phyloP scores from a whole-genome alignment of 345 rosid genomes.

The Salix suchowensis region DNA sequence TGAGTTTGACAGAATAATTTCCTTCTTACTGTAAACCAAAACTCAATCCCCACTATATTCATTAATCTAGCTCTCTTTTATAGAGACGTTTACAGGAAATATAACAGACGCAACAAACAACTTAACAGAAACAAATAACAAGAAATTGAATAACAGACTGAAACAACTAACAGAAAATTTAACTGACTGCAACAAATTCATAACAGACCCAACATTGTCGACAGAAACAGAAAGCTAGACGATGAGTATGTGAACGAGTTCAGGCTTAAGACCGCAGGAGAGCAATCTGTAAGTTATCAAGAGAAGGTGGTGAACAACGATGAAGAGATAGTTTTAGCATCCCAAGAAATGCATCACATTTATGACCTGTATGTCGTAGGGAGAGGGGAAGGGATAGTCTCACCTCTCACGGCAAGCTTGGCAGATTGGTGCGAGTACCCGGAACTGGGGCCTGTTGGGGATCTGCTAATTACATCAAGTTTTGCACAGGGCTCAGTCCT shows the following conservation, averaged over 20 bases:
- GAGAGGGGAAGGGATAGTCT: slow-evolving; percentile 33
- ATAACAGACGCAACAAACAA: too few species aligned
- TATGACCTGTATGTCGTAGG: slow-evolving; percentile 52
- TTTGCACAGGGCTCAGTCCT: slow-evolving; percentile 55
- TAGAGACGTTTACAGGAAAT: too few species aligned
- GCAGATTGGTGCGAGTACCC: slow-evolving; percentile 45
- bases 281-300: slow-evolving; percentile 20
- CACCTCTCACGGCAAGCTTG: slow-evolving; percentile 35
- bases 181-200: too few species aligned
- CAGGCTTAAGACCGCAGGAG: slow-evolving; percentile 32
- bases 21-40: too few species aligned
- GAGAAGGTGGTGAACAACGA: slow-evolving; percentile 43
- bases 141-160: too few species aligned
- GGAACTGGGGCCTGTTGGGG: slow-evolving; percentile 59
- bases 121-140: too few species aligned
- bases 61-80: too few species aligned
- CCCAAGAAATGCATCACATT: slow-evolving; percentile 30
- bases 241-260: slow-evolving; percentile 43
- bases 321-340: slow-evolving; percentile 28
- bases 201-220: neutral
- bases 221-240: slow-evolving; percentile 26
- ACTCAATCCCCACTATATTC: too few species aligned
- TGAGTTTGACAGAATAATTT: too few species aligned
- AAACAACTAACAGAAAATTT: too few species aligned
- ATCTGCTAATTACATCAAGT: slow-evolving; percentile 35